Conservation (phyloP, 352 stramenopile genomes). For the Phytophthora pini region DNA sequence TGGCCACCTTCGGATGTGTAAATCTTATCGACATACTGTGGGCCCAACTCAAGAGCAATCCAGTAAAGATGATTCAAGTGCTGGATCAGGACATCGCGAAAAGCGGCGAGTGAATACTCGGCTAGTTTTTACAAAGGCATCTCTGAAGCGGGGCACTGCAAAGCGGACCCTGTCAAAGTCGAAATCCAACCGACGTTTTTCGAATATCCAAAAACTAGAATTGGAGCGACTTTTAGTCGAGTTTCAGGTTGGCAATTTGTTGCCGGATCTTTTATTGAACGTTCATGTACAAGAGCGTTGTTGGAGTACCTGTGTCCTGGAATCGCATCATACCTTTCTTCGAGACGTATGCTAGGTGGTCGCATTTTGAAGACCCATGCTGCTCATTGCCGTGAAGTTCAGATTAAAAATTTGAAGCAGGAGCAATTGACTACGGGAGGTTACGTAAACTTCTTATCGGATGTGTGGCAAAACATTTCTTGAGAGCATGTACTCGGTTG, state of each 20-base stretch:
- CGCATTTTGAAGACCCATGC: background rate
- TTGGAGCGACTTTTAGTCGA: conserved; percentile 5
- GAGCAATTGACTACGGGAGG: background rate
- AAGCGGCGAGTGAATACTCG: background rate
- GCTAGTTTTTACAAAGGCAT: background rate
- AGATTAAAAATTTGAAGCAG: conserved; percentile 4
- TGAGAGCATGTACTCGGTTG: conserved; percentile 4
- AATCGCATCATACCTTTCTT: background rate
- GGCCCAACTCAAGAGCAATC: background rate
- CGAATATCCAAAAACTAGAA: conserved; percentile 10
- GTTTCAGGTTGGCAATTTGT: conserved; percentile 7
- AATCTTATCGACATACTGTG: background rate
- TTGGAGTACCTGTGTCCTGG: conserved; percentile 1
- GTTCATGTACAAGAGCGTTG: conserved; percentile 1
- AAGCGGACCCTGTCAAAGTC: background rate
- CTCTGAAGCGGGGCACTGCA: background rate
- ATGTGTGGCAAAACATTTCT: background rate
- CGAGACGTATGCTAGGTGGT: background rate
- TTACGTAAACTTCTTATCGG: background rate
- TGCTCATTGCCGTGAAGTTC: background rate
- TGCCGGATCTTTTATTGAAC: conserved; percentile 13
- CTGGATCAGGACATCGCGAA: background rate
- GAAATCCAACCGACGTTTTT: background rate
- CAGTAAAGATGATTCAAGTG: background rate
- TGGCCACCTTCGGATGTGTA: conserved; percentile 5